phyloP scores from a whole-genome alignment of 2,329 filamentous ascomycete genomes.

The Penicillium fuscoglaucum region DNA sequence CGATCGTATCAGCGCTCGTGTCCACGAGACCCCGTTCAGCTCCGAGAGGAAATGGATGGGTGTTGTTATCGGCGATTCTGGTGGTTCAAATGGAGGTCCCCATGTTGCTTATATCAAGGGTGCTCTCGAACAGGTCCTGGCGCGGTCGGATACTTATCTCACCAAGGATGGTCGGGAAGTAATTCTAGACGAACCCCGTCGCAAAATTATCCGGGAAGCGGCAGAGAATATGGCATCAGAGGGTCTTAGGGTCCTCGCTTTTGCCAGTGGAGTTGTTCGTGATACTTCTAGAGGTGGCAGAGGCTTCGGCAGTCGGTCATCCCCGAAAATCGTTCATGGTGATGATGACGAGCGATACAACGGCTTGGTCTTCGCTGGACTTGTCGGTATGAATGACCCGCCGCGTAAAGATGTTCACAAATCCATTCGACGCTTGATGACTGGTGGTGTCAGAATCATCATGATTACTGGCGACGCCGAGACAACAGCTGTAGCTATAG shows the following conservation, averaged over 20 bases:
- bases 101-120: conserved; percentile 96
- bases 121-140: conserved; percentile 81
- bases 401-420: conserved; percentile 86
- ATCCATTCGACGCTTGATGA: conserved; percentile 85
- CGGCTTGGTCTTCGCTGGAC: conserved; percentile 81
- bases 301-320: conserved; percentile 57
- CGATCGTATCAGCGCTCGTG: conserved; percentile 77
- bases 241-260: conserved; percentile 85
- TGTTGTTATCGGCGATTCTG: conserved; percentile 68
- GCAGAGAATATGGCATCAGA: conserved; percentile 85
- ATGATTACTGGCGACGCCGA: conserved; percentile 99
- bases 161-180: conserved; percentile 83
- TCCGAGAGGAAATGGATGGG: conserved; percentile 99
- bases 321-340: conserved; percentile 38
- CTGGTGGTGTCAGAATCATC: conserved; percentile 92
- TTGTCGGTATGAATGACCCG: conserved; percentile 97
- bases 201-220: conserved; percentile 72
- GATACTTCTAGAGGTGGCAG: conserved; percentile 46
- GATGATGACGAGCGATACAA: conserved; percentile 73
- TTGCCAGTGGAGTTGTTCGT: conserved; percentile 77
- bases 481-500: conserved; percentile 90
- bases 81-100: conserved; percentile 59
- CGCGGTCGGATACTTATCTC: conserved; percentile 86
- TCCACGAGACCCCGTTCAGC: conserved; percentile 89
- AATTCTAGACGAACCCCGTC: conserved; percentile 73